These are phyloP conservation scores for Podospora fimiseda DNA, from an alignment of 495 filamentous ascomycete genomes.

Conservation along the genomic window DNA sequence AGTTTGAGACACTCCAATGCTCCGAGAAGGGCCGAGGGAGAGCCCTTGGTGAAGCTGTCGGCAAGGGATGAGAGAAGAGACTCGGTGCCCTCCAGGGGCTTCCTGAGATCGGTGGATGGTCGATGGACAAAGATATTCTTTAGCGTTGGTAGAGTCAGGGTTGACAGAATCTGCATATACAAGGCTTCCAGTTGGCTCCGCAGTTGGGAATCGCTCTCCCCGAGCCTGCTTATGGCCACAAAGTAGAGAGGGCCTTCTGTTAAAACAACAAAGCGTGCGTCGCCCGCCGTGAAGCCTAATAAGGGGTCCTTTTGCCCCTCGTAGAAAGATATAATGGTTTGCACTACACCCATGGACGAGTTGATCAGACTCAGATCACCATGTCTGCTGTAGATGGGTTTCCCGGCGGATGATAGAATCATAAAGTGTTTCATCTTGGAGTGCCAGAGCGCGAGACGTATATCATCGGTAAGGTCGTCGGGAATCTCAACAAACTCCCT, in stretches of 20 bases:
- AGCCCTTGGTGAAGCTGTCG: constrained; percentile 90
- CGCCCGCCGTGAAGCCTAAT: constrained; percentile 74
- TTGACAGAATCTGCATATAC: constrained; percentile 97
- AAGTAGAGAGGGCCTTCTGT: constrained; percentile 84
- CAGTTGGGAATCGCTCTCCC: constrained; percentile 86
- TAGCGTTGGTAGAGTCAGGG: constrained; percentile 83
- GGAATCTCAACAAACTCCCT: constrained; percentile 75
- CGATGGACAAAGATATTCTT: constrained; percentile 83
- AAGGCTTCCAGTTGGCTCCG: constrained; percentile 83
- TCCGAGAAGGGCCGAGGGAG: constrained; percentile 78
- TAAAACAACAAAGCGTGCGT: constrained; percentile 74
- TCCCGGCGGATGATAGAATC: constrained; percentile 94
- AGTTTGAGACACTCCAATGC: constrained; percentile 87
- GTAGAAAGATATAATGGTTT: constrained; percentile 97
- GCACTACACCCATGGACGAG: constrained; percentile 89
- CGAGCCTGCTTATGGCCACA: constrained; percentile 82
- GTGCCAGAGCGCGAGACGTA: constrained; percentile 68
- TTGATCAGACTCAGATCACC: constrained; percentile 85
- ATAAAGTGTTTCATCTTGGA: constrained; percentile 92
- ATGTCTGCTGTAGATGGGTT: constrained; percentile 93
- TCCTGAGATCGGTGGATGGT: constrained; percentile 82
- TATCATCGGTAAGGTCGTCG: constrained; percentile 53
- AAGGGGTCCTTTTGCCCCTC: constrained; percentile 69
- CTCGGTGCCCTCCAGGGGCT: constrained; percentile 92
- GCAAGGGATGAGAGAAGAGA: constrained; percentile 83